Base-by-base conservation (phyloP, 2,329 filamentous ascomycete genomes). In the Fusarium compactum region DNA sequence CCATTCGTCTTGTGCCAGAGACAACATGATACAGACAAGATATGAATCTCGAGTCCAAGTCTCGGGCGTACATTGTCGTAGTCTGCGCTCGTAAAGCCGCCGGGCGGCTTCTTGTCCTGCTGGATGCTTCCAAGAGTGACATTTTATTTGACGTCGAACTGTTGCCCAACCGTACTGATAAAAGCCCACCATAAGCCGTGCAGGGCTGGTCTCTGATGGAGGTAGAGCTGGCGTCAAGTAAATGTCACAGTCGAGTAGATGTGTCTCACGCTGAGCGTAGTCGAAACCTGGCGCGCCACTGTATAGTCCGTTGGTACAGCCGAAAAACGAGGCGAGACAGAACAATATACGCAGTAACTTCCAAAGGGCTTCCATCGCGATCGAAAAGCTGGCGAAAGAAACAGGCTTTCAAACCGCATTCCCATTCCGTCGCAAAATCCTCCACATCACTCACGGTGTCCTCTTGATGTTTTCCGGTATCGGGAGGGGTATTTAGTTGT, bases 401-500 rank as follows among this genome's bases (percentile, higher is more conserved):
- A 38, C 9, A 38, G 32, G 9, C 0, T 38, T 38, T 38, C 32
- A 38, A 38, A 38, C 1, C 16, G 4, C 34, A 38, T n/a, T 38
- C 18, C 8, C 34, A n/a, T n/a, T 38, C 18, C 5, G 10, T 2
- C 34, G 18, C 34, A 18, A 38, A 38, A 9, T 38, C 34, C 10
- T 38, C 34, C 11, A 38, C 34, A 3, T 38, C 34, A 2, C 1
- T 9, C 9, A 38, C 34, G 34, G 34, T 38, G 11, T n/a, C 3
- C 18, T 38, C 6, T 38, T 38, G 18, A 1, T 38, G 10, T 3
- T 7, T 2, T 4, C 34, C 34, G 18, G 18, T 1, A n/a, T 38
- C 18, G 18, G 10, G 0, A 12, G 18, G 34, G 18, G 3, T 1
- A 7, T 38, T 18, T 10, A 38, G 34, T n/a, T 0, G 18, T 0